phyloP scores from a whole-genome alignment of 2,329 filamentous ascomycete genomes.

The Arthrobotrys sphaeroides region DNA sequence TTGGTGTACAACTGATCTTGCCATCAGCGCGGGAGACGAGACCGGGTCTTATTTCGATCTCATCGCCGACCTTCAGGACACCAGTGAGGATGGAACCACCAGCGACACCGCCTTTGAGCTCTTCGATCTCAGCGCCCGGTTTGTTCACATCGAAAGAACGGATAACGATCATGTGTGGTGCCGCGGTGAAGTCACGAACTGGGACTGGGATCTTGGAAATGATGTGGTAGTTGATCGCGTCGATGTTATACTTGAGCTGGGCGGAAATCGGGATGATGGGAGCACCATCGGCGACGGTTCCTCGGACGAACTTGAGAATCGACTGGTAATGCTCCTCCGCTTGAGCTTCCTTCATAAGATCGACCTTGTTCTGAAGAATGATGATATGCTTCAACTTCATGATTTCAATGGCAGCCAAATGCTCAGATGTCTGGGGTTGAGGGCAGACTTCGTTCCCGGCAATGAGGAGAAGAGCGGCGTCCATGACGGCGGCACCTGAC shows the following conservation, averaged over 20 bases:
- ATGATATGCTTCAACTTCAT: slow-evolving; percentile 99
- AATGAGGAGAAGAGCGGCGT: slow-evolving; percentile 93
- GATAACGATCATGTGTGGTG: slow-evolving; percentile 99
- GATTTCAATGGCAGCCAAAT: slow-evolving; percentile 98
- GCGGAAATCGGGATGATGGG: slow-evolving; percentile 97
- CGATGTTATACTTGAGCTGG: slow-evolving; percentile 99
- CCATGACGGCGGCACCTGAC: slow-evolving; percentile 99
- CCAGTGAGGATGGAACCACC: slow-evolving; percentile 96
- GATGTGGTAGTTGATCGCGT: slow-evolving; percentile 95
- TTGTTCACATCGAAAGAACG: slow-evolving; percentile 99
- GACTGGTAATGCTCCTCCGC: slow-evolving; percentile 95
- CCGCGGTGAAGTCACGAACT: slow-evolving; percentile 85
- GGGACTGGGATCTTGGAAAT: slow-evolving; percentile 95
- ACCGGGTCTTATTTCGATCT: slow-evolving; percentile 98
- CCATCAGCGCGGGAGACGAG: slow-evolving; percentile 95
- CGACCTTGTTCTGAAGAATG: slow-evolving; percentile 99
- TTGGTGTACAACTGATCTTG: slow-evolving; percentile 93
- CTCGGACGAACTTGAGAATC: slow-evolving; percentile 97
- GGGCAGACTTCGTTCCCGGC: slow-evolving; percentile 98
- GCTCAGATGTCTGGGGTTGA: slow-evolving; percentile 97
- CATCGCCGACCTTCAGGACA: slow-evolving; percentile 94
- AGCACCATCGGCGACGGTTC: slow-evolving; percentile 92
- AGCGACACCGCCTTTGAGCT: slow-evolving; percentile 97
- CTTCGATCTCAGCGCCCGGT: slow-evolving; percentile 97
- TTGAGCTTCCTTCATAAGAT: slow-evolving; percentile 95